Evolutionary conservation across 2,329 filamentous ascomycete species (phyloP).

Genomic region (Neofusicoccum kwambonambiense): DNA sequence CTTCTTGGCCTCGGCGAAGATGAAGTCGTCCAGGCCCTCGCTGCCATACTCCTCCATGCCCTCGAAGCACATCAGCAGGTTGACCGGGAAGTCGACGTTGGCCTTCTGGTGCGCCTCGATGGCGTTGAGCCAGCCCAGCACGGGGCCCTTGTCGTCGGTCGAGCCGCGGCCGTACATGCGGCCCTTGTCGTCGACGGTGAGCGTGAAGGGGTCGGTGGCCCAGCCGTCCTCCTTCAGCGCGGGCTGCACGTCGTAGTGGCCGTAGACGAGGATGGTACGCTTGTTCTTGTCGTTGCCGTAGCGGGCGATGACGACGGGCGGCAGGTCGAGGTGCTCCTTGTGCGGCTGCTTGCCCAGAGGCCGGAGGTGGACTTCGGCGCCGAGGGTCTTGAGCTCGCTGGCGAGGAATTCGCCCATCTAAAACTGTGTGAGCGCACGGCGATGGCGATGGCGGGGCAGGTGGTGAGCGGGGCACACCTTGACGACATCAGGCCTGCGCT

Average conservation of each 20-base stretch:
- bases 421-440: slow-evolving; percentile 12
- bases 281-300: slow-evolving; percentile 93
- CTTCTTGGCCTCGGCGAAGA: slow-evolving; percentile 83
- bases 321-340: slow-evolving; percentile 85
- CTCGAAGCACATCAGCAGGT: slow-evolving; percentile 98
- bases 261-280: slow-evolving; percentile 93
- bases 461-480: slow-evolving; percentile 51
- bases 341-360: slow-evolving; percentile 88
- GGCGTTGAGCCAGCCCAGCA: slow-evolving; percentile 95
- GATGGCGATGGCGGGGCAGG: not conserved
- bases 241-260: slow-evolving; percentile 98
- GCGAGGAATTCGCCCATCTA: slow-evolving; percentile 91
- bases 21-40: slow-evolving; percentile 92
- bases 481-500: slow-evolving; percentile 85
- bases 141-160: slow-evolving; percentile 97
- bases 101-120: slow-evolving; percentile 98
- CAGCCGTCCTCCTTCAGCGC: slow-evolving; percentile 91
- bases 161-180: slow-evolving; percentile 95
- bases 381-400: slow-evolving; percentile 75
- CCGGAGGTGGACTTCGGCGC: slow-evolving; percentile 83
- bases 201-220: slow-evolving; percentile 89
- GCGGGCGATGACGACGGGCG: slow-evolving; percentile 85
- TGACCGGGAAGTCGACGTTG: slow-evolving; percentile 91
- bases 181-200: slow-evolving; percentile 83
- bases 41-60: slow-evolving; percentile 99